phyloP scores from a whole-genome alignment of 108 stramenopile species.

The Nannochloropsis gaditana region DNA sequence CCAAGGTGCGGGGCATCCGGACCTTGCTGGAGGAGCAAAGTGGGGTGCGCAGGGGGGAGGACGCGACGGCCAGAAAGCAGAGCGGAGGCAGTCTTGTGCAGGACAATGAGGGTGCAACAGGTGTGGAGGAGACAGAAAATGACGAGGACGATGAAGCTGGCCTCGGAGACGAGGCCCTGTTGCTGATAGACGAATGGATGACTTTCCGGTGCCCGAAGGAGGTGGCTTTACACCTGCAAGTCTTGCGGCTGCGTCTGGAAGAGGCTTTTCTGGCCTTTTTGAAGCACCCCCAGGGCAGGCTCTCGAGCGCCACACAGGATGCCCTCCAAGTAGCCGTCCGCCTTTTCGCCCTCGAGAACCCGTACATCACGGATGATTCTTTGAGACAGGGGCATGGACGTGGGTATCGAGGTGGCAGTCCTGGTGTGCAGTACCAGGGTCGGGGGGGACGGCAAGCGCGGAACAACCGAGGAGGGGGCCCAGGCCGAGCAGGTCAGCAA shows the following conservation, averaged over 20 bases:
- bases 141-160: slow-evolving; percentile 11
- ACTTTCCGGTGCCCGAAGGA: background rate
- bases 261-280: background rate
- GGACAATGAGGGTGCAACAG: background rate
- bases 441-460: too few relatives aligned
- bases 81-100: too few relatives aligned
- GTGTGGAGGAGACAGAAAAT: background rate
- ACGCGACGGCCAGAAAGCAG: background rate
- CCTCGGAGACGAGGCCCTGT: slow-evolving; percentile 26
- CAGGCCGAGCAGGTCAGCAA: background rate
- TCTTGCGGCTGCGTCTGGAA: background rate
- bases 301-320: background rate
- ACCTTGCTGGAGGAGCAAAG: background rate
- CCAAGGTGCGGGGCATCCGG: slow-evolving; percentile 26
- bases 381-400: background rate
- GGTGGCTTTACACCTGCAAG: background rate
- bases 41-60: background rate
- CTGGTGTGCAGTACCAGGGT: too few relatives aligned
- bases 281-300: background rate
- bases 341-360: background rate
- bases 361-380: background rate
- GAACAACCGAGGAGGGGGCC: background rate
- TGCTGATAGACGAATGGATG: background rate
- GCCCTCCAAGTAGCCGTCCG: background rate
- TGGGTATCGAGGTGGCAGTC: too few relatives aligned